phyloP scores from a whole-genome alignment of 2,329 filamentous ascomycete genomes.

The Penicillium sp. region DNA sequence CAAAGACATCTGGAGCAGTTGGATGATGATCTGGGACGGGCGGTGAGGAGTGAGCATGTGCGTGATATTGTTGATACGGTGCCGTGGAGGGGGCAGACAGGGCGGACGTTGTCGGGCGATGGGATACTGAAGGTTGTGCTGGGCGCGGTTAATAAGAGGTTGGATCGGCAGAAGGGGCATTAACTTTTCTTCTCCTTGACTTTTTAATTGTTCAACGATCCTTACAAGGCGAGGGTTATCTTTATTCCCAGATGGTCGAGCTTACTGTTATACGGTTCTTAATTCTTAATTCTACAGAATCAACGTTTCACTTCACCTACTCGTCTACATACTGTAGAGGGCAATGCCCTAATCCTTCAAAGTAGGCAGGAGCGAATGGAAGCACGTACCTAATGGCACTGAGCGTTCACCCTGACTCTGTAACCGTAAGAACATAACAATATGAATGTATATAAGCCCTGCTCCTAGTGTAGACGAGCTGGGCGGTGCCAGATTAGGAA shows the following conservation, averaged over 20 bases:
- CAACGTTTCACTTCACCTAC: no score
- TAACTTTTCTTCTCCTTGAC: neutral
- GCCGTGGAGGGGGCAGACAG: conserved; percentile 58
- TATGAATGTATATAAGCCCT: no score
- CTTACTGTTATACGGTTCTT: no score
- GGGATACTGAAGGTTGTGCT: conserved; percentile 78
- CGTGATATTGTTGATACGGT: conserved; percentile 92
- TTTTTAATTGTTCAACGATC: neutral
- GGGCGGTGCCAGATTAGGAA: no score
- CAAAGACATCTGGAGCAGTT: conserved; percentile 63
- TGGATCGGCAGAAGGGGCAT: conserved; percentile 49
- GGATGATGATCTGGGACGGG: conserved; percentile 67
- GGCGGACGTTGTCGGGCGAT: conserved; percentile 58
- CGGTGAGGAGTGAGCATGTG: conserved; percentile 43
- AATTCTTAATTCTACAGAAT: no score
- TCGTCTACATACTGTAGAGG: no score
- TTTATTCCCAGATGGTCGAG: neutral
- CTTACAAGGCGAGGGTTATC: neutral
- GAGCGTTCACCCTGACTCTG: no score
- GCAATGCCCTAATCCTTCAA: no score
- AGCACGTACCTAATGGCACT: no score
- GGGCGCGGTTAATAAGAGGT: conserved; percentile 66
- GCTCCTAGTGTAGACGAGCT: no score
- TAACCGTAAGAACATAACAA: no score
- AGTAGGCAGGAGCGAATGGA: no score